Percentiles rank a stretch among this genome's conserved stretches.
These are phyloP conservation scores for Zopfia rhizophila DNA, from an alignment of 2,329 filamentous ascomycete species.

Conservation along the genomic window DNA sequence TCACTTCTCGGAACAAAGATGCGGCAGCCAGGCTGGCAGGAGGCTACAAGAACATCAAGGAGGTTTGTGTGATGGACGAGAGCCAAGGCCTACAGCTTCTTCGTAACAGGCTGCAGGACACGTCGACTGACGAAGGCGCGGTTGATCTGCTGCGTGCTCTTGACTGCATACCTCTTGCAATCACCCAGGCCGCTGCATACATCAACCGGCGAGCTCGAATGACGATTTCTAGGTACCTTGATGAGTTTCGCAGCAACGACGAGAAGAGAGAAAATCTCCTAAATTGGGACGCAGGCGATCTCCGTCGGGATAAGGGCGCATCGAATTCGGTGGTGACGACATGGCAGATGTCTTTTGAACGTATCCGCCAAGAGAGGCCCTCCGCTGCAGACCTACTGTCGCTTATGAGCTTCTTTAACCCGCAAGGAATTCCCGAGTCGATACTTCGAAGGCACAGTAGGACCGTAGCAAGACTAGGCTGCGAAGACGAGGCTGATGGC, in stretches of 20 bases:
- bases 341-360: conserved; percentile 47
- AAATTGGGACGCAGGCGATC: conserved; percentile 37
- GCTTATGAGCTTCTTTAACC: conserved; percentile 61
- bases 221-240: conserved; percentile 48
- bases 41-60: conserved; percentile 24
- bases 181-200: conserved; percentile 47
- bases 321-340: conserved; percentile 50
- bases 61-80: conserved; percentile 31
- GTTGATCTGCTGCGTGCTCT: no score
- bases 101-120: conserved; percentile 26
- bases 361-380: conserved; percentile 42
- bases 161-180: conserved; percentile 47
- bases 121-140: conserved; percentile 7
- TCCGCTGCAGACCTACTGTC: conserved; percentile 57
- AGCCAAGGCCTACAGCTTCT: conserved; percentile 29
- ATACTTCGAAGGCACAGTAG: no score
- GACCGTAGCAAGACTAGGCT: no score
- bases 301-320: conserved; percentile 47
- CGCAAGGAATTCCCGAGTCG: conserved; percentile 53
- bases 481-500: no score
- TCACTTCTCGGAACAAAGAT: conserved; percentile 20
- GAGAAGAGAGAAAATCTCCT: conserved; percentile 33
- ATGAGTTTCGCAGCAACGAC: conserved; percentile 48
- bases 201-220: conserved; percentile 31
- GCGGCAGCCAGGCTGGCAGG: conserved; percentile 22